Evolutionary conservation across 192 early-diverging fungal genomes (phyloP).

Genomic region (Helicostylum pulchrum): DNA sequence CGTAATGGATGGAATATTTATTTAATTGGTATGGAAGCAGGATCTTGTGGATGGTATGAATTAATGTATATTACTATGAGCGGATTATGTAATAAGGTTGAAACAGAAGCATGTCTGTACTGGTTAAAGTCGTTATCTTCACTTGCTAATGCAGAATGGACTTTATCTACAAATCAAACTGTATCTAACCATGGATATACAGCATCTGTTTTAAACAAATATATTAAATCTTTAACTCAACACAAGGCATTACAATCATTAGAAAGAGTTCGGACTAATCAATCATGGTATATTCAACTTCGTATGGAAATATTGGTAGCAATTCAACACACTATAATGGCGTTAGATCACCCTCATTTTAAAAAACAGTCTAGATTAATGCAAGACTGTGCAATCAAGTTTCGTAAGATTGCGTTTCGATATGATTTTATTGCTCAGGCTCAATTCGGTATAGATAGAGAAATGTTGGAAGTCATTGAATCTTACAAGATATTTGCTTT

Average conservation of each 20-base stretch:
- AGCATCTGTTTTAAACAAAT: constrained; percentile 4
- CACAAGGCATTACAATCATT: constrained; percentile 23
- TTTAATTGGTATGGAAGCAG: constrained; percentile 21
- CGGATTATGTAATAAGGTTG: constrained; percentile 18
- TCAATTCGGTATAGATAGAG: constrained; percentile 15
- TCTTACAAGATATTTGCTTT: constrained; percentile 23
- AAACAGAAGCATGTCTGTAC: constrained; percentile 16
- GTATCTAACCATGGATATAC: neutral
- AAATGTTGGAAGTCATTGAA: constrained; percentile 14
- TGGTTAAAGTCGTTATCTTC: constrained; percentile 19
- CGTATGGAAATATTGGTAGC: constrained; percentile 24
- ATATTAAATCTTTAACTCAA: constrained; percentile 11
- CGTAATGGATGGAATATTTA: constrained; percentile 19
- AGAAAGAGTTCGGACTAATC: constrained; percentile 3
- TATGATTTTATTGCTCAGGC: constrained; percentile 23
- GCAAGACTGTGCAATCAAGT: constrained; percentile 11
- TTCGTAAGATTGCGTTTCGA: constrained; percentile 20
- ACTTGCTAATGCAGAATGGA: constrained; percentile 17
- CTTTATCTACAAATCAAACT: constrained; percentile 4
- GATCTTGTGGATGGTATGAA: constrained; percentile 20
- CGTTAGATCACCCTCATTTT: neutral
- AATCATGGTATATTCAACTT: constrained; percentile 24
- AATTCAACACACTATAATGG: constrained; percentile 13
- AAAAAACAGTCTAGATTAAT: neutral
- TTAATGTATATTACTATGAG: constrained; percentile 21